A percentile compares a stretch with the other conserved stretches of the same genome.
Evolutionary conservation across 768 basidiomycete genomes (phyloP).

Genomic region (Phaeotremella fagi): DNA sequence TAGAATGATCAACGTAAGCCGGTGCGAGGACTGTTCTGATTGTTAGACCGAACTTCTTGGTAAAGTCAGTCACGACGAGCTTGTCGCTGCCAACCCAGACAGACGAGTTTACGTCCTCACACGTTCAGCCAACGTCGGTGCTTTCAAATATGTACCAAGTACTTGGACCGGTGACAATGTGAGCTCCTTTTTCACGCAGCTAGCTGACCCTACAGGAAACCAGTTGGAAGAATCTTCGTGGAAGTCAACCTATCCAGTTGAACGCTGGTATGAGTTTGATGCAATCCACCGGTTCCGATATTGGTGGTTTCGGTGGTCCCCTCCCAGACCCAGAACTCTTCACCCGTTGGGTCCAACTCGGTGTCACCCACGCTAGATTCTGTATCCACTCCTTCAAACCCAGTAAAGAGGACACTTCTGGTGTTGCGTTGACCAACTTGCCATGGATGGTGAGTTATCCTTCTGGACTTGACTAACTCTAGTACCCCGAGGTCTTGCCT

Average conservation of each 20-base stretch:
- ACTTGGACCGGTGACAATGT: constrained; percentile 47
- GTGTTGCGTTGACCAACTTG: constrained; percentile 36
- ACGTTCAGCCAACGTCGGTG: constrained; percentile 45
- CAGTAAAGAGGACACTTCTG: constrained; percentile 32
- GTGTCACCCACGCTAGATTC: constrained; percentile 43
- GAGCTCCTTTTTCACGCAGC: background rate
- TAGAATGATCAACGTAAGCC: constrained; percentile 38
- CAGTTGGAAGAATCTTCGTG: constrained; percentile 45
- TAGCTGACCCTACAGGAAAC: constrained; percentile 5
- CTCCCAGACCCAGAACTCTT: constrained; percentile 44
- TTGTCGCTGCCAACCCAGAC: constrained; percentile 26
- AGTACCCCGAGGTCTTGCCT: constrained; percentile 45
- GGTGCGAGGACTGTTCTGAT: background rate
- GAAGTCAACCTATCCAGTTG: constrained; percentile 40
- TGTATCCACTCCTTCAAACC: constrained; percentile 49
- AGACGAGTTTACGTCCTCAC: constrained; percentile 43
- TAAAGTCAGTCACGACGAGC: constrained; percentile 32
- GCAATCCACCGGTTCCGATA: constrained; percentile 42
- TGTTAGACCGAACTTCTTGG: constrained; percentile 33
- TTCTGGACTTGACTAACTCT: background rate
- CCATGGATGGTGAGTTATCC: constrained; percentile 43
- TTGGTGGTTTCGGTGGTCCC: constrained; percentile 47
- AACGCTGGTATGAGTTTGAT: constrained; percentile 44
- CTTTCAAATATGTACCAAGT: constrained; percentile 40
- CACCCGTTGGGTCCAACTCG: constrained; percentile 45